Evolutionary conservation across 495 filamentous ascomycete species (phyloP).

Genomic region (Durotheca rogersii): DNA sequence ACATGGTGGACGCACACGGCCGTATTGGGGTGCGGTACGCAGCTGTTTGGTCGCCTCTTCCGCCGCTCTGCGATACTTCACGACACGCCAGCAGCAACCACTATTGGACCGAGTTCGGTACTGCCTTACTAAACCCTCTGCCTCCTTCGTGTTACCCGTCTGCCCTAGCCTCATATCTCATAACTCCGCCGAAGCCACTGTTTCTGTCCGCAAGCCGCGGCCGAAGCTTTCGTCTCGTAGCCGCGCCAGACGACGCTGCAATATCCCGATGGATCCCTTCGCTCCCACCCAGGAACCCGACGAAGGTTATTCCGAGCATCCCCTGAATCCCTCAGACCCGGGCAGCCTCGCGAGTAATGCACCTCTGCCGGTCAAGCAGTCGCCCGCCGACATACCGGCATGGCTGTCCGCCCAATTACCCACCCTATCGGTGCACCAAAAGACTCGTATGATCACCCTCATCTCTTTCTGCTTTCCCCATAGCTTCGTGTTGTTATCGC

Average conservation of each 20-base stretch:
- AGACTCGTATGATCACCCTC: slow-evolving; percentile 45
- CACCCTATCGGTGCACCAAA: slow-evolving; percentile 45
- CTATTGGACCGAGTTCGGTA: slow-evolving; percentile 12
- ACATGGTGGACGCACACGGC: slow-evolving; percentile 5
- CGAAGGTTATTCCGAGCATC: slow-evolving; percentile 61
- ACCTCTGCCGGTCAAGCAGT: slow-evolving; percentile 27
- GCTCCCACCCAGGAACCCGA: slow-evolving; percentile 47
- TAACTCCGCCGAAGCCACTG: slow-evolving; percentile 2
- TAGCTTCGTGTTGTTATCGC: neutral
- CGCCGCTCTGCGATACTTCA: slow-evolving; percentile 22
- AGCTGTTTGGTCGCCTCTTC: slow-evolving; percentile 10
- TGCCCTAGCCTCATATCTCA: slow-evolving; percentile 32
- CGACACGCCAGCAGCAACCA: slow-evolving; percentile 12
- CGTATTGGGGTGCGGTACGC: neutral
- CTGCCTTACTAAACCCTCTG: slow-evolving; percentile 23
- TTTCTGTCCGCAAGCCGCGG: slow-evolving; percentile 2
- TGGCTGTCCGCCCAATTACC: slow-evolving; percentile 50
- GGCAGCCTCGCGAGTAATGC: slow-evolving; percentile 24
- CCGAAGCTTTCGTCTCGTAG: slow-evolving; percentile 14
- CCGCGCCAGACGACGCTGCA: slow-evolving; percentile 2
- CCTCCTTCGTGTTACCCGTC: slow-evolving; percentile 6
- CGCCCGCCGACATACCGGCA: slow-evolving; percentile 39
- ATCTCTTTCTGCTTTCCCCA: slow-evolving; percentile 3
- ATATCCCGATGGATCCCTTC: slow-evolving; percentile 38
- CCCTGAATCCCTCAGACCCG: slow-evolving; percentile 46